Evolutionary conservation across 148 eudicot genomes (phyloP).

Genomic region (Euryodendron excelsum): DNA sequence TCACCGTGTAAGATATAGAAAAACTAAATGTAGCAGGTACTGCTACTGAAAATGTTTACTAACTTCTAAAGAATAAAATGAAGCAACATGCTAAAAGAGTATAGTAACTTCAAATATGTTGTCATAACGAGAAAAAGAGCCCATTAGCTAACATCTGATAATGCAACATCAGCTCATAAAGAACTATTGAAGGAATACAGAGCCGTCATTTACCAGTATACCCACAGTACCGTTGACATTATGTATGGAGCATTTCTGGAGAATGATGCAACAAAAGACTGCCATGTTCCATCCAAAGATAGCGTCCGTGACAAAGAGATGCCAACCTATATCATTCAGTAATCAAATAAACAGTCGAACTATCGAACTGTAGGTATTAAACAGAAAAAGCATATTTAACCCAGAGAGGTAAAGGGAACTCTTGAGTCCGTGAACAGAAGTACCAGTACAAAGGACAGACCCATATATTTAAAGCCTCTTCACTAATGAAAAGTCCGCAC

Average conservation of each 20-base stretch:
- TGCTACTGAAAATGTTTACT: too few relatives aligned
- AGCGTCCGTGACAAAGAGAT: conserved; percentile 64
- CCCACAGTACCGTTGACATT: conserved; percentile 80
- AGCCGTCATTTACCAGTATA: conserved; percentile 69
- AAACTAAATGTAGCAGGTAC: too few relatives aligned
- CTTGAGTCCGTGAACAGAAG: conserved; percentile 47
- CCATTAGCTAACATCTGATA: not conserved
- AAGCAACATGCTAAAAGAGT: too few relatives aligned
- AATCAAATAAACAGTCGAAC: not conserved
- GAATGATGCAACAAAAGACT: conserved; percentile 74
- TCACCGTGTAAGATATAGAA: conserved; percentile 14
- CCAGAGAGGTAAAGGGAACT: not conserved
- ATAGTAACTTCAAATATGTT: too few relatives aligned
- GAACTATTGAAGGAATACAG: not conserved
- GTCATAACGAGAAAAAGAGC: too few relatives aligned
- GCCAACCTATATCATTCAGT: conserved; percentile 64
- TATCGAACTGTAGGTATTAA: not conserved
- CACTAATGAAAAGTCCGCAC: conserved; percentile 86
- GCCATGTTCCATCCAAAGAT: conserved; percentile 87
- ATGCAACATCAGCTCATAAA: not conserved
- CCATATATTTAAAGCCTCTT: conserved; percentile 99
- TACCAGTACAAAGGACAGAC: conserved; percentile 71
- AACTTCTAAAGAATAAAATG: too few relatives aligned
- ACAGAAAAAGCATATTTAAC: conserved; percentile 11
- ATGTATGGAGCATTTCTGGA: conserved; percentile 77